Evolutionary conservation across 805 yeast genomes (phyloP).

Genomic region (Nakazawaea holstii): DNA sequence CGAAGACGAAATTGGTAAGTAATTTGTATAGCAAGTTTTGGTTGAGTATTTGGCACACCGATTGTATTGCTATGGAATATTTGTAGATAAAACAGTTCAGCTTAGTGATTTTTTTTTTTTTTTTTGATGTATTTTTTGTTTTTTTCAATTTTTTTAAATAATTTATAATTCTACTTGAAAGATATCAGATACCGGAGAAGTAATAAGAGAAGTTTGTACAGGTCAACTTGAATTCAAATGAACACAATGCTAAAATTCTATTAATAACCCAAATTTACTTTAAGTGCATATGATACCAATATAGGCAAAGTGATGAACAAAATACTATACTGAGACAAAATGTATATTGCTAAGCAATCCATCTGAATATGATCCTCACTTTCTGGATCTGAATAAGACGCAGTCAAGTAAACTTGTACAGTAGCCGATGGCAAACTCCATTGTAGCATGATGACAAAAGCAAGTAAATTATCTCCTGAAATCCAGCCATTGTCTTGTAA

Average conservation of each 20-base stretch:
- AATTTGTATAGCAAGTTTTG: too few relatives aligned
- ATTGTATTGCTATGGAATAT: too few relatives aligned
- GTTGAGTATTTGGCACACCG: too few relatives aligned
- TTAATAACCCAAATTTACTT: constrained; percentile 19
- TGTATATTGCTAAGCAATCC: constrained; percentile 49
- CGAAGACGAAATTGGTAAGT: neutral
- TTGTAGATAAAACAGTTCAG: too few relatives aligned
- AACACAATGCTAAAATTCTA: neutral
- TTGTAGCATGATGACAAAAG: constrained; percentile 41
- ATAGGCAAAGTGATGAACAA: constrained; percentile 45
- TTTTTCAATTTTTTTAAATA: too few relatives aligned
- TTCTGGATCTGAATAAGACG: constrained; percentile 48
- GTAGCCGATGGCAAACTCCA: constrained; percentile 55
- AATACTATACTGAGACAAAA: constrained; percentile 42
- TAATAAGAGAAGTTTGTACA: neutral
- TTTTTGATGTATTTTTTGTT: too few relatives aligned
- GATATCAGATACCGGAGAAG: too few relatives aligned
- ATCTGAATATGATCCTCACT: constrained; percentile 42
- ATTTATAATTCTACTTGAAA: too few relatives aligned
- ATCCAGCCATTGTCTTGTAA: constrained; percentile 45
- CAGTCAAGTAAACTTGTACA: constrained; percentile 53
- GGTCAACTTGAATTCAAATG: too few relatives aligned
- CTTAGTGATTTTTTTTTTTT: too few relatives aligned
- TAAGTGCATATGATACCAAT: constrained; percentile 38
- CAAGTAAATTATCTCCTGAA: constrained; percentile 27